Conservation (phyloP, 2,329 filamentous ascomycete genomes). For the Teratosphaeria destructans region DNA sequence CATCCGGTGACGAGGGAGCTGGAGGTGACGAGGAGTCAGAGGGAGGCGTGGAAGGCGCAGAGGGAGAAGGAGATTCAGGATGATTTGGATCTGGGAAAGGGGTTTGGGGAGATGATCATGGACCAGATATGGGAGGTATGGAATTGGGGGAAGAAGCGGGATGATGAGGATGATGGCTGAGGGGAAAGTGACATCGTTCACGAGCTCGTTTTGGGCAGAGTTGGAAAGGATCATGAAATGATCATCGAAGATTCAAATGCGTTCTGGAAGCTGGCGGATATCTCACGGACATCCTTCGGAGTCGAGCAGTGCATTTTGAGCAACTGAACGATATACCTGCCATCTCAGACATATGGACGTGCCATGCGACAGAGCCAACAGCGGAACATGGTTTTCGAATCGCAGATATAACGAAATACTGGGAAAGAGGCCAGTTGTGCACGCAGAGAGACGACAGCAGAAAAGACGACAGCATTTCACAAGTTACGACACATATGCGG, state of each 20-base stretch:
- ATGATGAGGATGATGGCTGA: constrained; percentile 18
- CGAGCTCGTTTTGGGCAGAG: no score
- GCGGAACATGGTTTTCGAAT: no score
- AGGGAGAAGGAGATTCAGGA: constrained; percentile 36
- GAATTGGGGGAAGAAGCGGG: constrained; percentile 26
- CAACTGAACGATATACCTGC: not conserved
- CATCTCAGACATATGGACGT: no score
- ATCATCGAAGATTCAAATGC: not conserved
- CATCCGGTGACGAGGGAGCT: constrained; percentile 9
- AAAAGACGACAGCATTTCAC: not conserved
- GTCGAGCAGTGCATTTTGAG: not conserved
- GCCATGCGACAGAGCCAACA: no score
- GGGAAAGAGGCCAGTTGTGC: no score
- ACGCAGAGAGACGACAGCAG: no score
- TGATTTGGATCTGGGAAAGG: constrained; percentile 28
- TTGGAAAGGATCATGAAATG: no score
- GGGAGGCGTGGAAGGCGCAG: constrained; percentile 34
- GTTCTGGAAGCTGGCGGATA: not conserved
- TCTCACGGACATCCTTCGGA: no score
- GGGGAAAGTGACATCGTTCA: not conserved
- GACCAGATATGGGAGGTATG: constrained; percentile 30
- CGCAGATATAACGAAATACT: no score
- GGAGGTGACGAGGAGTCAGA: constrained; percentile 21
- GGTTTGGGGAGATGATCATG: constrained; percentile 28
- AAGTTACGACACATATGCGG: not conserved